These are phyloP conservation scores for Orbilia ellipsospora DNA, from an alignment of 2,329 filamentous ascomycete species.

Conservation along the genomic window DNA sequence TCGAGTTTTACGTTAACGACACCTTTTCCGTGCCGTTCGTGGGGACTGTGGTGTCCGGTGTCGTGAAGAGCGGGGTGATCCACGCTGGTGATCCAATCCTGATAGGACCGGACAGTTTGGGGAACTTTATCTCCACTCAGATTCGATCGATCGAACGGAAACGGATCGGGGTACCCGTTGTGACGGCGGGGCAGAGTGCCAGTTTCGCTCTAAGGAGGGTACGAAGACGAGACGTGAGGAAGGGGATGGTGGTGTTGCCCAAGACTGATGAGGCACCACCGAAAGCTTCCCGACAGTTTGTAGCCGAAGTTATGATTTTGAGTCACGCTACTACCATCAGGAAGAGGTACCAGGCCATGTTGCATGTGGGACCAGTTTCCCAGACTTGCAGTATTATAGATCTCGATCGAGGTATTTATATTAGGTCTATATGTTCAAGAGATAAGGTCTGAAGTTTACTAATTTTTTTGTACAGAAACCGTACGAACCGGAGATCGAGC, in stretches of 20 bases:
- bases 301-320: constrained; percentile 90
- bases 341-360: constrained; percentile 96
- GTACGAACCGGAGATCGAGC: constrained; percentile 96
- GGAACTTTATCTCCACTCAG: constrained; percentile 86
- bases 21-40: constrained; percentile 98
- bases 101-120: constrained; percentile 88
- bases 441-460: not conserved
- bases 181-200: constrained; percentile 89
- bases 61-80: constrained; percentile 77
- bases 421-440: not conserved
- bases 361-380: constrained; percentile 92
- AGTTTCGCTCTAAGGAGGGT: constrained; percentile 91
- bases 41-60: constrained; percentile 93
- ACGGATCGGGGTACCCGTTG: constrained; percentile 85
- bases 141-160: constrained; percentile 96
- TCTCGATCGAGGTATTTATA: constrained; percentile 78
- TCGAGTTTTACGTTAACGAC: constrained; percentile 96
- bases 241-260: constrained; percentile 96
- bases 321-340: constrained; percentile 98
- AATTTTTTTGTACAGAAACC: constrained; percentile 64
- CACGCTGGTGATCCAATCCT: constrained; percentile 91
- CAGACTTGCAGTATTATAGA: constrained; percentile 98
- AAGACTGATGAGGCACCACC: constrained; percentile 77
- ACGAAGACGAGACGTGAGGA: constrained; percentile 89
- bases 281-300: constrained; percentile 79